These are phyloP conservation scores for Mucor plumbeus DNA, from an alignment of 371 early-diverging fungal species.

Conservation along the genomic window DNA sequence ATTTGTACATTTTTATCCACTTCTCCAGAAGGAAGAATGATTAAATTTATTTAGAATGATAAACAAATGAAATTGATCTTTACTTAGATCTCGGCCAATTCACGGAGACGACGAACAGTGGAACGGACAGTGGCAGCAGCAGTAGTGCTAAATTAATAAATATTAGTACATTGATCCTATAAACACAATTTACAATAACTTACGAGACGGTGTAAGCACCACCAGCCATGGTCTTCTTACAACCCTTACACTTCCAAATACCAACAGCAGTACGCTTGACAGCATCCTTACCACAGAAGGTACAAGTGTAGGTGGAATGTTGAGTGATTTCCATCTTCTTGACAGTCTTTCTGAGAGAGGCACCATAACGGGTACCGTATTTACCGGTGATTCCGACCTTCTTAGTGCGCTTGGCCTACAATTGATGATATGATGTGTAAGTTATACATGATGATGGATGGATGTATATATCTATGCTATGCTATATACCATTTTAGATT, in stretches of 20 bases:
- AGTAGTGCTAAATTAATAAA: constrained; percentile 68
- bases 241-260: constrained; percentile 99
- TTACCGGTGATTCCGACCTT: constrained; percentile 99
- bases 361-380: constrained; percentile 99
- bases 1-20: constrained; percentile 14
- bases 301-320: constrained; percentile 99
- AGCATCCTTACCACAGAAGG: constrained; percentile 99
- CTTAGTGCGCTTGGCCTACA: constrained; percentile 97
- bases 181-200: constrained; percentile 24
- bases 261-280: constrained; percentile 98
- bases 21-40: constrained; percentile 9
- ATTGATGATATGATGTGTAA: not conserved
- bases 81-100: constrained; percentile 89
- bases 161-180: not conserved
- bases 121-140: constrained; percentile 92
- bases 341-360: constrained; percentile 99
- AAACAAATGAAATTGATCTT: constrained; percentile 8
- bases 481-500: constrained; percentile 23
- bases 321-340: constrained; percentile 99
- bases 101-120: constrained; percentile 97
- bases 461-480: constrained; percentile 15
- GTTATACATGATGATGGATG: constrained; percentile 14
- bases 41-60: constrained; percentile 11
- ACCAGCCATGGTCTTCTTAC: constrained; percentile 97
- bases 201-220: constrained; percentile 98